Conservation (phyloP, 352 stramenopile genomes). For the Pythium aristosporum region DNA sequence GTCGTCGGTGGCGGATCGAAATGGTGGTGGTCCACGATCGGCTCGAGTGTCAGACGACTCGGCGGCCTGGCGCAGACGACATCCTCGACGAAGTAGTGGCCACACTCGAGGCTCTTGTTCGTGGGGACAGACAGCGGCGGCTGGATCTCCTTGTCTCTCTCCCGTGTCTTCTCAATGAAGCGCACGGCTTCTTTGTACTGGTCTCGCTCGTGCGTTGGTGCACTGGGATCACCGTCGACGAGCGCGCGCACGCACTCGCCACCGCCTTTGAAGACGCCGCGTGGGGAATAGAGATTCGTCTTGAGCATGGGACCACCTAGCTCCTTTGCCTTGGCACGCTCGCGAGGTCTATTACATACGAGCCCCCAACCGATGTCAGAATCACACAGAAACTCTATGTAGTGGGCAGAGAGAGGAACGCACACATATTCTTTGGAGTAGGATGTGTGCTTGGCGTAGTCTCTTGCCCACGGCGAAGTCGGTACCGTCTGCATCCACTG, state of each 20-base stretch:
- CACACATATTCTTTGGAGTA: constrained; percentile 53
- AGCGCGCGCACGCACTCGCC: constrained; percentile 42
- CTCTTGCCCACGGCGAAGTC: constrained; percentile 42
- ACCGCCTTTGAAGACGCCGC: constrained; percentile 52
- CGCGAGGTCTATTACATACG: constrained; percentile 35
- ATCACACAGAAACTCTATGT: no score
- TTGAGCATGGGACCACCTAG: constrained; percentile 10
- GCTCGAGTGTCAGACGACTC: constrained; percentile 8
- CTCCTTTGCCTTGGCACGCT: constrained; percentile 50
- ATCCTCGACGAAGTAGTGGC: constrained; percentile 62
- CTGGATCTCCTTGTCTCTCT: constrained; percentile 72
- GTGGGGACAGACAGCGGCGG: constrained; percentile 52
- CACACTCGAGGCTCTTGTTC: constrained; percentile 56
- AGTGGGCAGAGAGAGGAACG: no score
- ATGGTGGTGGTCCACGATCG: constrained; percentile 20
- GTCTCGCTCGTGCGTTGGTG: constrained; percentile 30
- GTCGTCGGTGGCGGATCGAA: constrained; percentile 36
- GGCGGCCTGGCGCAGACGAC: constrained; percentile 27
- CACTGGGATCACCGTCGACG: constrained; percentile 14
- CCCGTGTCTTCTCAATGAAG: constrained; percentile 56
- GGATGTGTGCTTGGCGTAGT: constrained; percentile 53
- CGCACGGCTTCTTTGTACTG: constrained; percentile 44
- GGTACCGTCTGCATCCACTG: constrained; percentile 49
- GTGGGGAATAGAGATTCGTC: constrained; percentile 46
- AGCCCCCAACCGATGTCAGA: no score